A percentile compares a stretch with the other conserved stretches of the same genome.
These are phyloP conservation scores for Scytalidium sp. DNA, from an alignment of 2,329 filamentous ascomycete species.

Conservation along the genomic window DNA sequence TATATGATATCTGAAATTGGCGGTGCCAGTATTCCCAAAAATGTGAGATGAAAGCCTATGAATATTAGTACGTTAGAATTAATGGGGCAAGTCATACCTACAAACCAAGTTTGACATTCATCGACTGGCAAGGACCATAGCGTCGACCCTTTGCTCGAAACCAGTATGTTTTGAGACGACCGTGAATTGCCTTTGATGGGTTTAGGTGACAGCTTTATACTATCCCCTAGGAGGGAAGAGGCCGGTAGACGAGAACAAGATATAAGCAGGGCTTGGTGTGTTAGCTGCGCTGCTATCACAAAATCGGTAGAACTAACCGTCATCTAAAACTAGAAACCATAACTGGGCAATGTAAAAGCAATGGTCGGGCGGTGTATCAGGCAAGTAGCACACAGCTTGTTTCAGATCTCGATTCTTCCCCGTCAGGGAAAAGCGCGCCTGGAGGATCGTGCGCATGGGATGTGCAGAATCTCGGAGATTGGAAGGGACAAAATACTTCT, in stretches of 20 bases:
- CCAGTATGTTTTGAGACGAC: conserved; percentile 27
- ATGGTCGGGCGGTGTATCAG: conserved; percentile 29
- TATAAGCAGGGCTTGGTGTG: conserved; percentile 29
- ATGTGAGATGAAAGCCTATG: conserved; percentile 35
- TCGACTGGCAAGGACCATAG: conserved; percentile 36
- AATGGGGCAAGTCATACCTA: conserved; percentile 24
- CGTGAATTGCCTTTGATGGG: conserved; percentile 20
- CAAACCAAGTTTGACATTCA: conserved; percentile 44
- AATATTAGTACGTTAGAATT: not conserved
- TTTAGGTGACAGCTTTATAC: conserved; percentile 28
- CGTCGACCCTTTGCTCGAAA: conserved; percentile 32
- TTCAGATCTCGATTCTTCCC: conserved; percentile 39
- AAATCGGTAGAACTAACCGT: conserved; percentile 30
- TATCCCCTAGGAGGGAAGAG: conserved; percentile 29
- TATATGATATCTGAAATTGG: conserved; percentile 33
- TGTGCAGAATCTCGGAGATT: conserved; percentile 31
- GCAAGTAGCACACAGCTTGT: conserved; percentile 41
- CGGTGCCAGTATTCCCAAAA: conserved; percentile 42
- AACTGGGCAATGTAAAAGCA: conserved; percentile 48
- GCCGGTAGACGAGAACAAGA: conserved; percentile 39
- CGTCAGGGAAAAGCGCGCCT: conserved; percentile 39
- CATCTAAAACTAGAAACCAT: conserved; percentile 44
- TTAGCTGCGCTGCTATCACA: not conserved
- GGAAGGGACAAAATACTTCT: conserved; percentile 35
- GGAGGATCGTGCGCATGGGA: conserved; percentile 41